phyloP scores from a whole-genome alignment of 2,329 filamentous ascomycete species.

The Ophiocordyceps camponoti-saundersi region DNA sequence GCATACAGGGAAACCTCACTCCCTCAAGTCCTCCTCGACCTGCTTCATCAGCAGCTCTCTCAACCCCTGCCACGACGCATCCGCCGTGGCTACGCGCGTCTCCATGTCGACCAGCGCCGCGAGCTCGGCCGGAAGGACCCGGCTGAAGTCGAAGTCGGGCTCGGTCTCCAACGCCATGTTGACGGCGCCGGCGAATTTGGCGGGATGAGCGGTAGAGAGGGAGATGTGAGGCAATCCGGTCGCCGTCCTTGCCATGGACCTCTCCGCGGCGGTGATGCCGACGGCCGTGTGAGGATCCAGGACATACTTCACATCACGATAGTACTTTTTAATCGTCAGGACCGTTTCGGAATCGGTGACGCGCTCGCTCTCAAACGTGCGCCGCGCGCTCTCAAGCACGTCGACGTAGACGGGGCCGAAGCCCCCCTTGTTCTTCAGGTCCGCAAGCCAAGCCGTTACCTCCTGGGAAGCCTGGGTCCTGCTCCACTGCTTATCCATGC shows the following conservation, averaged over 20 bases:
- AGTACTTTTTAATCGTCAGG: slow-evolving; percentile 40
- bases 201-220: slow-evolving; percentile 85
- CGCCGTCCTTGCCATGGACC: slow-evolving; percentile 42
- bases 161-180: slow-evolving; percentile 57
- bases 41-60: slow-evolving; percentile 48
- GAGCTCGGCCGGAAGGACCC: slow-evolving; percentile 25
- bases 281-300: slow-evolving; percentile 89
- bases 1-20: neutral
- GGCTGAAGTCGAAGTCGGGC: slow-evolving; percentile 56
- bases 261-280: slow-evolving; percentile 58
- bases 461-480: slow-evolving; percentile 57
- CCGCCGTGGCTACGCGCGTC: slow-evolving; percentile 53
- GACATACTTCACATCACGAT: slow-evolving; percentile 52
- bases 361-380: slow-evolving; percentile 67
- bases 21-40: neutral
- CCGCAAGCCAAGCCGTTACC: slow-evolving; percentile 60
- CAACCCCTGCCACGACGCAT: slow-evolving; percentile 58
- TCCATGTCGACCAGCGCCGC: slow-evolving; percentile 26
- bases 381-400: slow-evolving; percentile 53
- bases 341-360: slow-evolving; percentile 51
- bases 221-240: slow-evolving; percentile 54
- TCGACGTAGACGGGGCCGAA: slow-evolving; percentile 62
- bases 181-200: slow-evolving; percentile 82
- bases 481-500: slow-evolving; percentile 48
- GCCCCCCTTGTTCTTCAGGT: slow-evolving; percentile 65